Conservation (phyloP, 2,329 filamentous ascomycete genomes). For the Colletotrichum incanum region DNA sequence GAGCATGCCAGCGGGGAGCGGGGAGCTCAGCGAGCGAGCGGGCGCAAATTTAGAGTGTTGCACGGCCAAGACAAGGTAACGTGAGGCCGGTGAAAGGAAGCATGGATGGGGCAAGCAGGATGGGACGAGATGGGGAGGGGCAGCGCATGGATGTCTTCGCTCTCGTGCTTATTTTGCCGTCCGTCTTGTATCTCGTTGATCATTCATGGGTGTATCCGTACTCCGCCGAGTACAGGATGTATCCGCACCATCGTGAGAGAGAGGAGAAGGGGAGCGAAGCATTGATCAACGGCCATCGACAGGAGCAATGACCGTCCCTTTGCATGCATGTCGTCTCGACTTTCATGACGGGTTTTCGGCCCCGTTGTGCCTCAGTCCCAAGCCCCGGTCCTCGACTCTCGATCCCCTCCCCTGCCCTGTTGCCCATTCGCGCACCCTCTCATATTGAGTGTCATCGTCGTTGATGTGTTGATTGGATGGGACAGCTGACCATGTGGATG, state of each 20-base stretch:
- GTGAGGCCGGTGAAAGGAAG: slow-evolving; percentile 22
- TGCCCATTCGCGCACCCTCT: neutral
- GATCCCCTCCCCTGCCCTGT: neutral
- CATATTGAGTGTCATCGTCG: neutral
- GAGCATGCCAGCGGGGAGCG: slow-evolving; percentile 22
- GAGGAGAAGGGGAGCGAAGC: neutral
- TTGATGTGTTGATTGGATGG: neutral
- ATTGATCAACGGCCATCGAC: neutral
- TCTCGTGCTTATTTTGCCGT: slow-evolving; percentile 9
- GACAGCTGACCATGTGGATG: neutral
- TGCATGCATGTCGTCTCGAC: slow-evolving; percentile 6
- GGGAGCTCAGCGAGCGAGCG: slow-evolving; percentile 31
- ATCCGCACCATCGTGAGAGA: neutral
- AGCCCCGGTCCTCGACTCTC: slow-evolving; percentile 2
- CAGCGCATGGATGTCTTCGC: slow-evolving; percentile 14
- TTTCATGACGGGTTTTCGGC: neutral
- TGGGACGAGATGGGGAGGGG: slow-evolving; percentile 9
- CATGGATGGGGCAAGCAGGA: slow-evolving; percentile 14
- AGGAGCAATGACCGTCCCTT: neutral
- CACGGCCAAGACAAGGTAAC: slow-evolving; percentile 5
- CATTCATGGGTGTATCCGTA: slow-evolving; percentile 11
- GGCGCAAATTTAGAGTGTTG: slow-evolving; percentile 20
- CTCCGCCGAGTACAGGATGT: neutral
- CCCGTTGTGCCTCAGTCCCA: slow-evolving; percentile 1
- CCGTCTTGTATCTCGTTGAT: slow-evolving; percentile 16